A percentile compares a stretch with the other conserved stretches of the same genome.
Evolutionary conservation across 2,329 filamentous ascomycete genomes (phyloP).

Genomic region (Fusarium setosum): DNA sequence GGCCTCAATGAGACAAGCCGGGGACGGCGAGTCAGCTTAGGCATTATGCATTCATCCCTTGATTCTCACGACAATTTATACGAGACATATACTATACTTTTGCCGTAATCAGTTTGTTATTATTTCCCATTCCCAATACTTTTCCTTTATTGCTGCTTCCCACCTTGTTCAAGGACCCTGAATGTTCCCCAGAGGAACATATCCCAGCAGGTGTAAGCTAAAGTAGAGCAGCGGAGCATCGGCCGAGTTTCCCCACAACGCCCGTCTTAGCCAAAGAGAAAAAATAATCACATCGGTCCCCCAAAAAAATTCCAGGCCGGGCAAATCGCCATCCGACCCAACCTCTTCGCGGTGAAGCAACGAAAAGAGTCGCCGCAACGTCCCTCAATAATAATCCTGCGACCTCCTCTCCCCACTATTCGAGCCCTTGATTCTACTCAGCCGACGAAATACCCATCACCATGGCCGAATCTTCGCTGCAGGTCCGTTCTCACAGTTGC

Average conservation of each 20-base stretch:
- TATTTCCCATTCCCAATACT: no score
- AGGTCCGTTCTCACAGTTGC: slow-evolving; percentile 53
- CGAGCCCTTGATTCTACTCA: background rate
- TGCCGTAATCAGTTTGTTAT: no score
- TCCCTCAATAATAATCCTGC: background rate
- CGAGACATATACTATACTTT: no score
- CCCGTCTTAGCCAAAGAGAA: slow-evolving; percentile 21
- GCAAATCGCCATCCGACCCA: slow-evolving; percentile 38
- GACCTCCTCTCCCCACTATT: background rate
- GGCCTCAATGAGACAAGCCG: background rate
- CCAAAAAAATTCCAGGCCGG: slow-evolving; percentile 30
- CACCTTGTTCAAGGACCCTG: slow-evolving; percentile 25
- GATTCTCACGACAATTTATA: no score
- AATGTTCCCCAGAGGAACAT: slow-evolving; percentile 14
- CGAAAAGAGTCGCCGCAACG: slow-evolving; percentile 2
- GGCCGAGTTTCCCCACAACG: slow-evolving; percentile 32
- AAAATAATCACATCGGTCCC: slow-evolving; percentile 34
- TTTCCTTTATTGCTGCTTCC: no score
- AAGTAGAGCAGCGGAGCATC: slow-evolving; percentile 29
- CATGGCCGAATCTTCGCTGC: slow-evolving; percentile 59
- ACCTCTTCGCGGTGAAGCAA: slow-evolving; percentile 25
- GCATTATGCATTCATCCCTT: no score
- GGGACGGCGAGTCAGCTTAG: no score
- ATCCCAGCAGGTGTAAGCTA: slow-evolving; percentile 10
- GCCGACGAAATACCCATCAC: slow-evolving; percentile 11